phyloP scores from a whole-genome alignment of 495 filamentous ascomycete species.

The Penicillium goetzii region DNA sequence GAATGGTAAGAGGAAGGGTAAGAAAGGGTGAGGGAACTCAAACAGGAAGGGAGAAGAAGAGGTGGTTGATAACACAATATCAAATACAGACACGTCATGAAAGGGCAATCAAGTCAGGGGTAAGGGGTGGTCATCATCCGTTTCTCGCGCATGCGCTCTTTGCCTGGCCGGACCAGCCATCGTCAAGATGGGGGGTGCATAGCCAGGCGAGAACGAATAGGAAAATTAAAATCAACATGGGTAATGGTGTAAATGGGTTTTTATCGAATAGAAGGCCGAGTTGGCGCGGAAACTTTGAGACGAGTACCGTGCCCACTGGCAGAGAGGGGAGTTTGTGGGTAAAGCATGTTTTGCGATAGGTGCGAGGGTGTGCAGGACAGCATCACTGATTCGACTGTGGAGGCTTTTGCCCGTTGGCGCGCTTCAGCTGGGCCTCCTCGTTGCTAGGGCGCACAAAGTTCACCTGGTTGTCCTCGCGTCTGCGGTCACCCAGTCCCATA shows the following conservation, averaged over 20 bases:
- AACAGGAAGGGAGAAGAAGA: neutral
- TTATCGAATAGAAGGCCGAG: neutral
- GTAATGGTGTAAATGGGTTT: conserved; percentile 3
- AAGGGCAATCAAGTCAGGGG: neutral
- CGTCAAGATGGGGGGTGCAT: conserved; percentile 24
- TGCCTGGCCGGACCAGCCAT: conserved; percentile 10
- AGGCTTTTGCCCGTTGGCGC: conserved; percentile 29
- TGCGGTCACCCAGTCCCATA: conserved; percentile 42
- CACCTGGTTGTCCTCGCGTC: conserved; percentile 49
- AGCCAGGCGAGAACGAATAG: neutral
- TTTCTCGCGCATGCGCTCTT: conserved; percentile 13
- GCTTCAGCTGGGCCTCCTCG: conserved; percentile 34
- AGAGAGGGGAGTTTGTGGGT: conserved; percentile 5
- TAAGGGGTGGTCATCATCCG: conserved; percentile 25
- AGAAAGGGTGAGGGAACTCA: neutral
- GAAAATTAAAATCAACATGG: conserved; percentile 5
- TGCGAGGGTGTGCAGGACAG: neutral
- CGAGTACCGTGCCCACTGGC: neutral
- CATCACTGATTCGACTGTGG: conserved; percentile 14
- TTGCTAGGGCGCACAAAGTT: conserved; percentile 50
- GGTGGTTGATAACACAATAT: neutral
- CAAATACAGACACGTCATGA: conserved; percentile 2
- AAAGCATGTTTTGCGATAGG: neutral
- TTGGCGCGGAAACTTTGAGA: neutral
- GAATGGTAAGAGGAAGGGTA: neutral